These are phyloP conservation scores for Bonia amplexicaulis DNA, from an alignment of 176 grass and related monocot genomes.

Conservation along the genomic window DNA sequence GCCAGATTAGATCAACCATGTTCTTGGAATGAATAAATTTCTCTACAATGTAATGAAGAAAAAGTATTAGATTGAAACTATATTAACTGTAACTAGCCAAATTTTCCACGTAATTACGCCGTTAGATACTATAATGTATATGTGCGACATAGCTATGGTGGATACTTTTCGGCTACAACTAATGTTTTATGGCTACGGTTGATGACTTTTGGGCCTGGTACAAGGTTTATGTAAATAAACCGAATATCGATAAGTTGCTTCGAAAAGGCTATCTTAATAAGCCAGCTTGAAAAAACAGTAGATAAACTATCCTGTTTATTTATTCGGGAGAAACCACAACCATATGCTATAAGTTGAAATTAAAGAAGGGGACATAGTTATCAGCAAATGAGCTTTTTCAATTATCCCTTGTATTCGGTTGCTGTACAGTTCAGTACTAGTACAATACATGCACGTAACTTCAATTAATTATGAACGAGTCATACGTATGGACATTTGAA, in stretches of 20 bases:
- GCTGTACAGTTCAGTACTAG: neutral
- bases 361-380: neutral
- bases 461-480: neutral
- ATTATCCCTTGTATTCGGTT: neutral
- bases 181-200: too few species aligned
- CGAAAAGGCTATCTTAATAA: too few species aligned
- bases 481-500: neutral
- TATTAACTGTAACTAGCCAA: neutral
- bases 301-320: fast-evolving
- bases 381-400: neutral
- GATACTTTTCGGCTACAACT: too few species aligned
- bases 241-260: too few species aligned
- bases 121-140: too few species aligned
- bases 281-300: too few species aligned
- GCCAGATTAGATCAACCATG: neutral
- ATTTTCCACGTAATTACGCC: too few species aligned
- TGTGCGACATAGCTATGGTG: too few species aligned
- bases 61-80: neutral
- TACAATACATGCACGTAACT: neutral
- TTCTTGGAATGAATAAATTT: neutral
- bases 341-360: too few species aligned
- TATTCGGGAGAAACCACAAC: too few species aligned
- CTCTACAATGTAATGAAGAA: neutral
- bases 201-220: too few species aligned
- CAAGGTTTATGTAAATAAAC: too few species aligned